Percentiles rank a stretch among this genome's conserved stretches.
Conservation (phyloP, 257 asterid genomes). For the Verbena officinalis region DNA sequence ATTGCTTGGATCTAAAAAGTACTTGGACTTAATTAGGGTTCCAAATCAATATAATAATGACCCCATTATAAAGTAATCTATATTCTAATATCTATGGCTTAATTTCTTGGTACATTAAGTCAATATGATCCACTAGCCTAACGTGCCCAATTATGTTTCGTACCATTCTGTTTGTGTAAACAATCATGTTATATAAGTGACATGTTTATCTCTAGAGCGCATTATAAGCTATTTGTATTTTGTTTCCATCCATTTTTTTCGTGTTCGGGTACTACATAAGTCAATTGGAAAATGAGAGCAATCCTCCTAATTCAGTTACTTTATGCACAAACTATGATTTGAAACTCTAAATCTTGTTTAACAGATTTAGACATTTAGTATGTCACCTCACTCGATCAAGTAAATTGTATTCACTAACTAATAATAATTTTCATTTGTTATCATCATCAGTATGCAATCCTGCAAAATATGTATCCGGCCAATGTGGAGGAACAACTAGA, state of each 20-base stretch:
- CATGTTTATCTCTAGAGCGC: too few species aligned
- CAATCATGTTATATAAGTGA: background rate
- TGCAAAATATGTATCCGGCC: constrained; percentile 55
- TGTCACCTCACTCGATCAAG: too few species aligned
- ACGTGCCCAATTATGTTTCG: constrained; percentile 14
- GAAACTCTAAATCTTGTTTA: too few species aligned
- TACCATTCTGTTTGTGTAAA: constrained; percentile 21
- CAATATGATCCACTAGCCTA: constrained; percentile 18
- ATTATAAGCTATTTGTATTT: too few species aligned
- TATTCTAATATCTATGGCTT: background rate
- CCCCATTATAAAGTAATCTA: background rate
- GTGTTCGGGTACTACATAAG: too few species aligned
- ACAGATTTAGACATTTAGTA: too few species aligned
- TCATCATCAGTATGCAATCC: constrained; percentile 40
- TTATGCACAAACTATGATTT: too few species aligned
- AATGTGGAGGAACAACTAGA: constrained; percentile 65
- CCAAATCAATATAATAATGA: background rate
- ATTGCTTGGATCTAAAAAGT: background rate
- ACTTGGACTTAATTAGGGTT: background rate
- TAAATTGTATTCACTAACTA: too few species aligned
- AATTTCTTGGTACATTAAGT: background rate
- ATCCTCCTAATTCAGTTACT: too few species aligned
- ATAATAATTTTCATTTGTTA: too few species aligned
- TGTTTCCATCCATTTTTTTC: too few species aligned
- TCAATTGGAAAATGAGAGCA: too few species aligned